A percentile compares a stretch with the other conserved stretches of the same genome.
phyloP scores from a whole-genome alignment of 768 basidiomycete species.

The Naematelia aurantialba region DNA sequence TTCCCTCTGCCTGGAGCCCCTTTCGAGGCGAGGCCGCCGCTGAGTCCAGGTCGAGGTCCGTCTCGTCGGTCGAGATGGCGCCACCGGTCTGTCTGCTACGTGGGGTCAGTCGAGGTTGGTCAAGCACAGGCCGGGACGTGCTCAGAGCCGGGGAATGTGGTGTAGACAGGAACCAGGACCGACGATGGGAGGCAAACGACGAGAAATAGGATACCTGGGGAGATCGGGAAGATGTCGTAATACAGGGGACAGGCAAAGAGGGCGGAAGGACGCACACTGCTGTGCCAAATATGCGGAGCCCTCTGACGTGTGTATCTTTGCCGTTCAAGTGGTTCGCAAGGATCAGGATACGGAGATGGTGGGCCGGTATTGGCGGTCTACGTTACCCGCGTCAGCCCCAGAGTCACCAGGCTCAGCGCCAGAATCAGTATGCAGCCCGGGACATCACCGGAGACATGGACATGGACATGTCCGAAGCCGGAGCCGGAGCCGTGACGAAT shows the following conservation, averaged over 20 bases:
- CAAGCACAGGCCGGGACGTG: no score
- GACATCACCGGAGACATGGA: no score
- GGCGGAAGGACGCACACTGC: background rate
- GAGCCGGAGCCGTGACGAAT: no score
- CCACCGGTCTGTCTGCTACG: background rate
- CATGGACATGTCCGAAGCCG: no score
- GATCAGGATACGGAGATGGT: conserved; percentile 84
- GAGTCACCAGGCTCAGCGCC: no score
- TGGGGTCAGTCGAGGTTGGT: no score
- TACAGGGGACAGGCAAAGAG: background rate
- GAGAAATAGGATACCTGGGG: background rate
- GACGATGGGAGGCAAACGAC: background rate
- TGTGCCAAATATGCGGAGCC: conserved; percentile 80
- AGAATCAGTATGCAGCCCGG: no score
- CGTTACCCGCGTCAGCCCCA: no score
- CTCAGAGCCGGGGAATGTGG: no score
- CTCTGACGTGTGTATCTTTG: conserved; percentile 96
- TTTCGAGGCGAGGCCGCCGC: background rate
- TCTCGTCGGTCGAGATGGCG: background rate
- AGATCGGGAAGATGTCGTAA: no score
- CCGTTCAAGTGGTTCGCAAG: conserved; percentile 96
- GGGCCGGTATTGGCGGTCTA: conserved; percentile 82
- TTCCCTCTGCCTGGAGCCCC: conserved; percentile 21
- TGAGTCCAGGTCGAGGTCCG: background rate
- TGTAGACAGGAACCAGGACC: background rate